These are phyloP conservation scores for Tillandsia fasciculata DNA, from an alignment of 176 grass and related monocot genomes.

Conservation along the genomic window DNA sequence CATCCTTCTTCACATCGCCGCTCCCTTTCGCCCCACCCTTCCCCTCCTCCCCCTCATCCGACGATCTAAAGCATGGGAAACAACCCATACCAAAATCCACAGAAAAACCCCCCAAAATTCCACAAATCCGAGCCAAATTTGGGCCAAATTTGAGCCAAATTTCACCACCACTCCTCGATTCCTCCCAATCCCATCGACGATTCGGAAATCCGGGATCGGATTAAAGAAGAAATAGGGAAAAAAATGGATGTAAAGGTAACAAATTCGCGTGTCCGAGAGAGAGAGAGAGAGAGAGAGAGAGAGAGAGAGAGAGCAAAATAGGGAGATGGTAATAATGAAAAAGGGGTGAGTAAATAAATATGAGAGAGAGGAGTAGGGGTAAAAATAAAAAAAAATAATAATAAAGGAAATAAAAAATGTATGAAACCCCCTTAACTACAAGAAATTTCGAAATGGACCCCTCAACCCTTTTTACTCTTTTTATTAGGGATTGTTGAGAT, in stretches of 20 bases:
- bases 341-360: too few relatives aligned
- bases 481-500: too few relatives aligned
- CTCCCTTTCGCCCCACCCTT: conserved; percentile 19
- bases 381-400: too few relatives aligned
- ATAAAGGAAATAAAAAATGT: too few relatives aligned
- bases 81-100: conserved; percentile 50
- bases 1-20: conserved; percentile 34
- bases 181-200: neutral
- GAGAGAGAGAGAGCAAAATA: neutral
- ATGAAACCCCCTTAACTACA: too few relatives aligned
- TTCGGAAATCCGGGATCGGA: neutral
- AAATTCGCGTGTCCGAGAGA: neutral
- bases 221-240: neutral
- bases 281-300: conserved; percentile 1
- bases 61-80: conserved; percentile 75
- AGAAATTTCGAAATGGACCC: too few relatives aligned
- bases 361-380: too few relatives aligned
- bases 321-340: neutral
- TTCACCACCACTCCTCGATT: neutral
- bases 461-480: too few relatives aligned
- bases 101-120: neutral
- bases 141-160: neutral
- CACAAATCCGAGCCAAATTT: neutral
- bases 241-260: neutral
- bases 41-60: conserved; percentile 27